Percentiles rank a stretch among this genome's conserved stretches.
Conservation (phyloP, 192 early-diverging fungal genomes). For the Tieghemiomyces parasiticus region DNA sequence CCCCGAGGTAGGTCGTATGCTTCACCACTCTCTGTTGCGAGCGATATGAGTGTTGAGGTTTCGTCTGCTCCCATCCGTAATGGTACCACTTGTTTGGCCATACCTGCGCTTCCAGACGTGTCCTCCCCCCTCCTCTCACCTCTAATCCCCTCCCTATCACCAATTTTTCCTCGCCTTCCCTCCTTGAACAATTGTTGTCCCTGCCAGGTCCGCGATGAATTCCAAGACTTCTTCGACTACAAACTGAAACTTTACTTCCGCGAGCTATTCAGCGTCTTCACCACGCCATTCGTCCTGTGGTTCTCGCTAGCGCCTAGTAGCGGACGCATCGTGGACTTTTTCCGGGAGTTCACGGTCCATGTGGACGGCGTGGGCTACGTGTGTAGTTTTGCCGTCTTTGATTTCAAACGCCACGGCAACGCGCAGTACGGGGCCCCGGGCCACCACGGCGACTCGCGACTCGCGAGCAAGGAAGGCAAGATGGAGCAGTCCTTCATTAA, state of each 20-base stretch:
- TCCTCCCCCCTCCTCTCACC: too few species aligned
- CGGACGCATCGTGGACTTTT: constrained; percentile 80
- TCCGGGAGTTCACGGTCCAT: constrained; percentile 87
- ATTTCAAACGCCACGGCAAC: constrained; percentile 84
- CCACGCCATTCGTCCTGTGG: constrained; percentile 74
- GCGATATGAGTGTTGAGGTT: too few species aligned
- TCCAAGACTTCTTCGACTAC: constrained; percentile 62
- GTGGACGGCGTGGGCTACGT: constrained; percentile 85
- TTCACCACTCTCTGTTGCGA: too few species aligned
- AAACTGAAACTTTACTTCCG: constrained; percentile 64
- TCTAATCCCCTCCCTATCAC: too few species aligned
- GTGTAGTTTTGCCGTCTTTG: constrained; percentile 93
- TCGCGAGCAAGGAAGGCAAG: constrained; percentile 77
- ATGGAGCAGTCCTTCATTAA: constrained; percentile 97
- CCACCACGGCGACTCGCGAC: constrained; percentile 35
- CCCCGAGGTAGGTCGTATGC: constrained; percentile 54
- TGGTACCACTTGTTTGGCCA: too few species aligned
- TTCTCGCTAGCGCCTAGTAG: constrained; percentile 57
- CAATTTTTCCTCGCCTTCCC: too few species aligned
- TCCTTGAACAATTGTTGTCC: too few species aligned
- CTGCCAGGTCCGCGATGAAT: constrained; percentile 59
- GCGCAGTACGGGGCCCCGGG: constrained; percentile 68
- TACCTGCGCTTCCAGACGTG: too few species aligned
- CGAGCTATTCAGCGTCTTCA: constrained; percentile 65
- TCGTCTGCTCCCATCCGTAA: too few species aligned